Percentiles rank a stretch among this genome's conserved stretches.
These are phyloP conservation scores for Tolypocladium inflatum DNA, from an alignment of 2,329 filamentous ascomycete genomes.

Conservation along the genomic window DNA sequence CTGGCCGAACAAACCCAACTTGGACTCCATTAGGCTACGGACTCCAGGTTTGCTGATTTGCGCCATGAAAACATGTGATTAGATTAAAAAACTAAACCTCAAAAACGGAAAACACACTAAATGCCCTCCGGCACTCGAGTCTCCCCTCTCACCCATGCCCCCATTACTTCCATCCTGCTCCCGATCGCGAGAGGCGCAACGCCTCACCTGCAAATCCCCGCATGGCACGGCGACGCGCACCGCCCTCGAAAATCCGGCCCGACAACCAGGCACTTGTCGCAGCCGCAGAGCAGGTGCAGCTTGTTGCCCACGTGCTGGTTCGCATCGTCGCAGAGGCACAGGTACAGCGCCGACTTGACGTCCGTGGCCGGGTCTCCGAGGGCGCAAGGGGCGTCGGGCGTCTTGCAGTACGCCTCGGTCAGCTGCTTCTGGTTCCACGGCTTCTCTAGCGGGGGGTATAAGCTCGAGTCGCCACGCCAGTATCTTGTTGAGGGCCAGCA, in stretches of 20 bases:
- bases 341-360: slow-evolving; percentile 23
- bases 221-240: slow-evolving; percentile 25
- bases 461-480: not conserved
- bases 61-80: not conserved
- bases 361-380: slow-evolving; percentile 18
- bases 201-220: slow-evolving; percentile 8
- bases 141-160: not conserved
- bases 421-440: slow-evolving; percentile 24
- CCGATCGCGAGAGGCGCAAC: not conserved
- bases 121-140: not conserved
- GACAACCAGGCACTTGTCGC: slow-evolving; percentile 28
- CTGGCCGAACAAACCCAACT: not conserved
- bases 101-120: not conserved
- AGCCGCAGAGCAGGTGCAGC: slow-evolving; percentile 28
- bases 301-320: slow-evolving; percentile 21
- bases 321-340: slow-evolving; percentile 25
- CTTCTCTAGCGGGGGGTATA: slow-evolving; percentile 13
- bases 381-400: slow-evolving; percentile 23
- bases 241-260: slow-evolving; percentile 29
- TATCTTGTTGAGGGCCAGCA: not conserved
- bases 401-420: slow-evolving; percentile 25
- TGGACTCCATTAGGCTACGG: too few species aligned
- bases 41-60: not conserved
- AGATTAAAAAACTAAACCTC: not conserved
- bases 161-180: not conserved